Conservation (phyloP, 1,139 yeast genomes). For the Saccharomyces hybrid region DNA sequence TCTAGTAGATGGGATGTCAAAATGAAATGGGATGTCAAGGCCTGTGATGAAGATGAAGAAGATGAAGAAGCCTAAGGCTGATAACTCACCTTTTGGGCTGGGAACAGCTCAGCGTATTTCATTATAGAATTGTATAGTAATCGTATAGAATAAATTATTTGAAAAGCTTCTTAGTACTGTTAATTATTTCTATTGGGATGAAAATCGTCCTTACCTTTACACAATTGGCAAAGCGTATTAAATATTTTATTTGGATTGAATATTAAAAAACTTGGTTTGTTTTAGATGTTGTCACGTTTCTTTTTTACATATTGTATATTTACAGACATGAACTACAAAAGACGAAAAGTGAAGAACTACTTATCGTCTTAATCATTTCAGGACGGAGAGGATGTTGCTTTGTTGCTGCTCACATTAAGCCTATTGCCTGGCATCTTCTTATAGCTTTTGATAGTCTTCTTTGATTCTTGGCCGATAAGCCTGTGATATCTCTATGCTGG, state of each 20-base stretch:
- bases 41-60: constrained; percentile 35
- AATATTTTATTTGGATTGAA: not conserved
- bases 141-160: not conserved
- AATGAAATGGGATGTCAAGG: constrained; percentile 69
- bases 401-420: constrained; percentile 36
- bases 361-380: not conserved
- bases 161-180: not conserved
- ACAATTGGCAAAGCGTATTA: not conserved
- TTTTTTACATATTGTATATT: not conserved
- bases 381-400: not conserved
- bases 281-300: not conserved
- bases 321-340: not conserved
- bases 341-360: not conserved
- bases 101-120: not conserved
- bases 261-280: not conserved
- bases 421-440: constrained; percentile 61
- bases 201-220: not conserved
- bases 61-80: constrained; percentile 17
- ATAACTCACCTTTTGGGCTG: not conserved
- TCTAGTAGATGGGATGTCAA: constrained; percentile 91
- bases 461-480: constrained; percentile 54
- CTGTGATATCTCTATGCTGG: constrained; percentile 58
- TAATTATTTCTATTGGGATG: not conserved
- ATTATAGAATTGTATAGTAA: not conserved
- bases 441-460: constrained; percentile 58